These are phyloP conservation scores for Fusarium musae DNA, from an alignment of 2,329 filamentous ascomycete genomes.

Conservation along the genomic window DNA sequence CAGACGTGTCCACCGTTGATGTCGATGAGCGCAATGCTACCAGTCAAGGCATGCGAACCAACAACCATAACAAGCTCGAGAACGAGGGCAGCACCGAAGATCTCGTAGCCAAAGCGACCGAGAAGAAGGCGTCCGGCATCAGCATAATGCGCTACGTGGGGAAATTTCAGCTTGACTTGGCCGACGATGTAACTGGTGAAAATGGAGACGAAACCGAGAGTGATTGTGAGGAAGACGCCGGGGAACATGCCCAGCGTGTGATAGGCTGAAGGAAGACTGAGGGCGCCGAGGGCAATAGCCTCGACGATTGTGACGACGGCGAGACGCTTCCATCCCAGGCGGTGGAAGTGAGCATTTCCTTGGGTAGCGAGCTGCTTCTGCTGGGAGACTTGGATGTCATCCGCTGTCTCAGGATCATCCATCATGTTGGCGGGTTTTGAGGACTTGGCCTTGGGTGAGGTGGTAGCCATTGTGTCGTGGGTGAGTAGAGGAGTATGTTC, in stretches of 20 bases:
- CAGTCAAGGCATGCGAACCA: conserved; percentile 77
- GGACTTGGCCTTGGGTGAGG: conserved; percentile 10
- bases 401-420: conserved; percentile 18
- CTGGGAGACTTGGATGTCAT: conserved; percentile 30
- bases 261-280: conserved; percentile 61
- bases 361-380: conserved; percentile 33
- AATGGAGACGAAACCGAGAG: conserved; percentile 58
- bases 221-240: conserved; percentile 55
- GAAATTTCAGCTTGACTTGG: conserved; percentile 60
- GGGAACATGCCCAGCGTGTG: conserved; percentile 64
- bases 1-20: conserved; percentile 64
- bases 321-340: conserved; percentile 37
- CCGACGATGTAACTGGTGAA: conserved; percentile 60
- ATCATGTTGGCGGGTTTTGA: conserved; percentile 28
- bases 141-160: conserved; percentile 58
- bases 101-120: conserved; percentile 68
- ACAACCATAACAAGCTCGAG: conserved; percentile 77
- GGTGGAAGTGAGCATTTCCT: conserved; percentile 36
- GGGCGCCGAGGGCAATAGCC: conserved; percentile 32
- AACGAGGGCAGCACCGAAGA: conserved; percentile 69
- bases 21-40: conserved; percentile 74
- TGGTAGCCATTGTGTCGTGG: conserved; percentile 7
- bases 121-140: conserved; percentile 64
- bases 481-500: conserved; percentile 16
- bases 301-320: conserved; percentile 36